A percentile compares a stretch with the other conserved stretches of the same genome.
Conservation (phyloP, 2,329 filamentous ascomycete genomes). For the Cadophora luteo-olivacea region DNA sequence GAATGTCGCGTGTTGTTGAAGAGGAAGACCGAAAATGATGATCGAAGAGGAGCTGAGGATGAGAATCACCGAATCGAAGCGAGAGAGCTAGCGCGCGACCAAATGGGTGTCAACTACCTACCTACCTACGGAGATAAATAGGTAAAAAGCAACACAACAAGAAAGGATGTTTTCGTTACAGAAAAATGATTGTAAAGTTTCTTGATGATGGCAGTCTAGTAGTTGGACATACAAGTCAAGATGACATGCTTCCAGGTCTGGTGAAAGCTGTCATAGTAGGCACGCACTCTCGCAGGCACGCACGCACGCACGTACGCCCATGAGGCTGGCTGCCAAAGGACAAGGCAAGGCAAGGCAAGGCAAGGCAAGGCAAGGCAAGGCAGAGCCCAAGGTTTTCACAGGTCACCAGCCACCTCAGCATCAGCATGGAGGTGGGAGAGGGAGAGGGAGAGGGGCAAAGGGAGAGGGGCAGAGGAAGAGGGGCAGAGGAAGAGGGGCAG, state of each 20-base stretch:
- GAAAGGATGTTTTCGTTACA: no score
- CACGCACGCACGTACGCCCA: no score
- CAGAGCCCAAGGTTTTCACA: background rate
- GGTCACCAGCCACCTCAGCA: slow-evolving; percentile 14
- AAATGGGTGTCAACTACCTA: background rate
- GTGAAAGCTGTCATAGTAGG: background rate
- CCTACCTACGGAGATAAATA: no score
- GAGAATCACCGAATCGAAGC: background rate
- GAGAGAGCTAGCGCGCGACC: background rate
- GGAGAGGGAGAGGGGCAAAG: background rate
- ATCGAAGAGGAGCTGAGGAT: slow-evolving; percentile 8
- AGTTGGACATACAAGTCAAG: background rate
- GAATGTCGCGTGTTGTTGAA: slow-evolving; percentile 33
- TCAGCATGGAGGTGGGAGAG: background rate
- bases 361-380: background rate
- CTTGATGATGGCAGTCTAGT: no score
- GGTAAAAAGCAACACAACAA: no score
- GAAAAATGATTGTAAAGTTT: no score
- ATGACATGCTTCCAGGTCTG: background rate
- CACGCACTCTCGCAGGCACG: no score
- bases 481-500: no score
- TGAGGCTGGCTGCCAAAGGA: no score
- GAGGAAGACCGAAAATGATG: slow-evolving; percentile 23
- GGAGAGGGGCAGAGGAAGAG: no score
- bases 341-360: background rate